Conservation (phyloP, 176 grass and related monocot species). For the Leersia perrieri region DNA sequence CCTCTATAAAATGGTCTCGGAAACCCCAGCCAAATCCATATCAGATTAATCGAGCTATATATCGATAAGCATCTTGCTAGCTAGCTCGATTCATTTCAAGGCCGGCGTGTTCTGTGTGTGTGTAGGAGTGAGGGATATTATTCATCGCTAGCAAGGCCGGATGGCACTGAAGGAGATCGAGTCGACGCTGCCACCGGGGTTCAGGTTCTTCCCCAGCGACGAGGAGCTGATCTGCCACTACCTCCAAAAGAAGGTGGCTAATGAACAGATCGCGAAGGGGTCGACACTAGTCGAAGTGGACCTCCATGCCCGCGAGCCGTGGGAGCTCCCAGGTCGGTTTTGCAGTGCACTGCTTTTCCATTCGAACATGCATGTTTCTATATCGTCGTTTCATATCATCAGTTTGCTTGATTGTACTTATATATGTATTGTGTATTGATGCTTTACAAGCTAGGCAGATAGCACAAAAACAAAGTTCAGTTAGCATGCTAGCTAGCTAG, state of each 20-base stretch:
- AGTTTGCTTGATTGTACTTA: too few relatives aligned
- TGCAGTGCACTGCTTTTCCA: too few relatives aligned
- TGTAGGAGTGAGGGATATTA: neutral
- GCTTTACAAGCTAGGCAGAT: too few relatives aligned
- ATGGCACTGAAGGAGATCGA: slow-evolving; percentile 75
- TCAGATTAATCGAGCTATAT: neutral
- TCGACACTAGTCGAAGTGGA: slow-evolving; percentile 74
- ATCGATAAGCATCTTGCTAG: neutral
- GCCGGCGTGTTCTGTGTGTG: neutral
- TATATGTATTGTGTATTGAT: too few relatives aligned
- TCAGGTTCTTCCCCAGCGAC: slow-evolving; percentile 82
- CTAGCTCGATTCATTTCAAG: too few relatives aligned
- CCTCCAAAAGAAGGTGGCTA: slow-evolving; percentile 66
- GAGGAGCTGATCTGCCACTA: slow-evolving; percentile 88
- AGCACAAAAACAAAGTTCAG: too few relatives aligned
- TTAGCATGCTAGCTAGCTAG: too few relatives aligned
- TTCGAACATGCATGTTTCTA: too few relatives aligned
- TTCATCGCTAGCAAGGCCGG: neutral
- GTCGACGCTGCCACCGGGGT: slow-evolving; percentile 66
- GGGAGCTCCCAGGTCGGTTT: slow-evolving; percentile 79
- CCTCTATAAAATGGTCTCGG: neutral
- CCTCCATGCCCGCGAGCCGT: slow-evolving; percentile 68
- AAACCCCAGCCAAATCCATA: neutral
- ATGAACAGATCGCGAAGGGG: slow-evolving; percentile 44
- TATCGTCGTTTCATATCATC: too few relatives aligned